Evolutionary conservation across 2,329 filamentous ascomycete genomes (phyloP).

Genomic region (Cyphellophora europaea): DNA sequence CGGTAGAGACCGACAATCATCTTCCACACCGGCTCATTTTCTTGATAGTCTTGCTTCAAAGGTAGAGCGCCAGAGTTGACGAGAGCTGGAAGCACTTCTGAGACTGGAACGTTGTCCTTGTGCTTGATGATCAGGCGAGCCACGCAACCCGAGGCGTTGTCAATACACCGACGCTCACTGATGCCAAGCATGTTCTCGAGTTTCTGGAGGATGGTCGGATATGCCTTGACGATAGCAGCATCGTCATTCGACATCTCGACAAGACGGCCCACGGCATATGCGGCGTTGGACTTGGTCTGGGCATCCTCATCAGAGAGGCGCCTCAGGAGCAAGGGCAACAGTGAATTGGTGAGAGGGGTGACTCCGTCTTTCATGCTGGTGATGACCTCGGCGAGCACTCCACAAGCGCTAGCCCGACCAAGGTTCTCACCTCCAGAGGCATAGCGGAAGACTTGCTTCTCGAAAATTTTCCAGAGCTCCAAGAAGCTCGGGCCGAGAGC

Average conservation of each 20-base stretch:
- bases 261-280: slow-evolving; percentile 80
- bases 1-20: slow-evolving; percentile 76
- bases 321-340: slow-evolving; percentile 75
- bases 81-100: slow-evolving; percentile 71
- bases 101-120: slow-evolving; percentile 70
- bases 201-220: slow-evolving; percentile 69
- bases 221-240: slow-evolving; percentile 64
- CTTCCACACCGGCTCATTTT: slow-evolving; percentile 88
- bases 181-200: slow-evolving; percentile 76
- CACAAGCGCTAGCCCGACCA: slow-evolving; percentile 82
- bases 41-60: slow-evolving; percentile 86
- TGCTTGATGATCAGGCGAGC: slow-evolving; percentile 86
- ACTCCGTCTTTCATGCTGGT: slow-evolving; percentile 74
- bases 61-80: slow-evolving; percentile 60
- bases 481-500: slow-evolving; percentile 73
- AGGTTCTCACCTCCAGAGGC: slow-evolving; percentile 75
- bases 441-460: slow-evolving; percentile 83
- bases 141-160: slow-evolving; percentile 88
- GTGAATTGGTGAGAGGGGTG: slow-evolving; percentile 65
- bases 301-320: slow-evolving; percentile 81
- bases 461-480: slow-evolving; percentile 91
- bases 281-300: slow-evolving; percentile 90
- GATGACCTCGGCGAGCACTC: slow-evolving; percentile 84
- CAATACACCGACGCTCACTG: slow-evolving; percentile 70
- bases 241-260: slow-evolving; percentile 70